phyloP scores from a whole-genome alignment of 805 yeast genomes.

The Barnettozyma siamensis region DNA sequence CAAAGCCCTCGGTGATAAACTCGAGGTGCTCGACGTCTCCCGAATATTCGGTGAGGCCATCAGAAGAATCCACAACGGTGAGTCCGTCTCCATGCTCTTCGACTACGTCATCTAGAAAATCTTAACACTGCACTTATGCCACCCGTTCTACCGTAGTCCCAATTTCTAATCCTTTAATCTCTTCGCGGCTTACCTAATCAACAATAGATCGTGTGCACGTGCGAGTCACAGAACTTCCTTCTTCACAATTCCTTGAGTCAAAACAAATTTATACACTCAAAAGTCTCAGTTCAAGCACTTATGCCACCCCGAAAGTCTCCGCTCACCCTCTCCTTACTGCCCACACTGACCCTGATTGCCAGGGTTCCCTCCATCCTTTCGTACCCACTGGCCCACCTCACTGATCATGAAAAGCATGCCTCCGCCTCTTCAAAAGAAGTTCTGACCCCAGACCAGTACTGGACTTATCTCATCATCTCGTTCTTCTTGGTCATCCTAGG shows the following conservation, averaged over 20 bases:
- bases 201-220: no score
- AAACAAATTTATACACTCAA: no score
- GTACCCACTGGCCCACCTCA: background rate
- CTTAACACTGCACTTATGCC: no score
- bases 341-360: slow-evolving; percentile 3
- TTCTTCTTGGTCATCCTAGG: slow-evolving; percentile 64
- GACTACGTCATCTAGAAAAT: slow-evolving; percentile 47
- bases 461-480: slow-evolving; percentile 38
- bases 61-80: slow-evolving; percentile 95
- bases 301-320: slow-evolving; percentile 7
- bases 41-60: slow-evolving; percentile 90
- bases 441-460: slow-evolving; percentile 19
- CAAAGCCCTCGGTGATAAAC: slow-evolving; percentile 47
- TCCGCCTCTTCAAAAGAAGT: slow-evolving; percentile 3
- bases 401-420: background rate
- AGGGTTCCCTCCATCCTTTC: slow-evolving; percentile 5
- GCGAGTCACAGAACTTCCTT: no score
- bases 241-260: no score
- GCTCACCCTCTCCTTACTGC: slow-evolving; percentile 3
- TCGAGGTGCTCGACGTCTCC: slow-evolving; percentile 84
- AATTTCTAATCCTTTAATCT: no score
- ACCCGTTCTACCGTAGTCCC: no score
- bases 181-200: no score
- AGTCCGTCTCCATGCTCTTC: slow-evolving; percentile 87
- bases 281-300: no score